Evolutionary conservation across 2,329 filamentous ascomycete species (phyloP).

Genomic region (Ophiostoma sp.): DNA sequence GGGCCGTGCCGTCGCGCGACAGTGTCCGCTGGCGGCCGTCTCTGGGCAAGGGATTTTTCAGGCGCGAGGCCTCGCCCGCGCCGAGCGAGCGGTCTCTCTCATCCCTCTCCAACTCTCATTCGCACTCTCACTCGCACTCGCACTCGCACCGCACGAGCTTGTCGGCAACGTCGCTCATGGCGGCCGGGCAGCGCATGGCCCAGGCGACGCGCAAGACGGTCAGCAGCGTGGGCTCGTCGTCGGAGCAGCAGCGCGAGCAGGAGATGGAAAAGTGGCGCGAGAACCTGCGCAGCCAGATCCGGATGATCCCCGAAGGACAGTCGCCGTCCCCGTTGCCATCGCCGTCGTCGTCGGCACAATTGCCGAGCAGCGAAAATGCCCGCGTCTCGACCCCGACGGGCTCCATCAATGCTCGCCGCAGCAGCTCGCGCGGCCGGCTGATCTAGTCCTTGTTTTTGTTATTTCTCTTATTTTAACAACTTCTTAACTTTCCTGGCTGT

Average conservation of each 20-base stretch:
- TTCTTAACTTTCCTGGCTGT: neutral
- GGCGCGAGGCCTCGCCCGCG: slow-evolving; percentile 10
- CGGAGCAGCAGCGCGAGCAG: slow-evolving; percentile 23
- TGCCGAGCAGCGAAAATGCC: neutral
- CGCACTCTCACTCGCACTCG: neutral
- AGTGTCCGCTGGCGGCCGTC: slow-evolving; percentile 19
- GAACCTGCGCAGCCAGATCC: slow-evolving; percentile 37
- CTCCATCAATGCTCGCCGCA: neutral
- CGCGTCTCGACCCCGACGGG: neutral
- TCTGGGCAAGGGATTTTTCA: slow-evolving; percentile 20
- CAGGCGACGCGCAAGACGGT: slow-evolving; percentile 24
- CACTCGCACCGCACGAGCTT: slow-evolving; percentile 13
- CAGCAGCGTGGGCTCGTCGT: slow-evolving; percentile 19
- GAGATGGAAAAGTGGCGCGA: slow-evolving; percentile 38
- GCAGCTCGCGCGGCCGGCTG: neutral
- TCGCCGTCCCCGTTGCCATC: neutral
- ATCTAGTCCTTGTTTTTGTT: neutral
- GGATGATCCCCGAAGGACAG: slow-evolving; percentile 31
- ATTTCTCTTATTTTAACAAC: neutral
- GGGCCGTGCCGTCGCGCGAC: slow-evolving; percentile 5
- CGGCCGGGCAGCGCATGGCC: slow-evolving; percentile 22
- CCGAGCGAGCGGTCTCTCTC: neutral
- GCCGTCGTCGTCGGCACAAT: neutral
- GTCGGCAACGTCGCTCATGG: slow-evolving; percentile 19
- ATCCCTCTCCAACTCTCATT: neutral